Conservation (phyloP, 495 filamentous ascomycete genomes). For the Xylaria telfairii region DNA sequence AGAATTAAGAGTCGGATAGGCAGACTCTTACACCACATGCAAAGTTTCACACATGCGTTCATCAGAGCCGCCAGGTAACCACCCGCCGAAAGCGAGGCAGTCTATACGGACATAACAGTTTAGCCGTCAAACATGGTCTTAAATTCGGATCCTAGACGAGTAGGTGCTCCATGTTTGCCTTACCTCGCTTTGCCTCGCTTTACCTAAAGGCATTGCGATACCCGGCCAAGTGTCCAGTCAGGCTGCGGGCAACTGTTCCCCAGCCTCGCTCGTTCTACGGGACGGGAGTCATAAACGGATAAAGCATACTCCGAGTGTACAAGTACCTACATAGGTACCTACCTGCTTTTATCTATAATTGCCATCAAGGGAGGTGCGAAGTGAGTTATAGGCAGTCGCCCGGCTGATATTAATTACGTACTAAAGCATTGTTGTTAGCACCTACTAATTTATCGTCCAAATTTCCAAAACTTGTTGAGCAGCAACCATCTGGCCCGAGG, state of each 20-base stretch:
- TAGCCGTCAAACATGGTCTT: constrained; percentile 4
- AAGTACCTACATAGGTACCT: background rate
- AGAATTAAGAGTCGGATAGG: background rate
- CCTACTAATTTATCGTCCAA: background rate
- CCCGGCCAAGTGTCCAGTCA: background rate
- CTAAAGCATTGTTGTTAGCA: background rate
- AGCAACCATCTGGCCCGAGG: background rate
- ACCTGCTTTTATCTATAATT: background rate
- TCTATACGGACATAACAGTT: background rate
- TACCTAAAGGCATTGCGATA: background rate
- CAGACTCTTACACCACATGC: background rate
- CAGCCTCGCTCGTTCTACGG: background rate
- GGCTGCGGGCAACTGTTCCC: background rate
- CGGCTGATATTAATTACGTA: background rate
- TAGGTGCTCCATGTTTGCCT: background rate
- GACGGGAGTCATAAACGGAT: constrained; percentile 9
- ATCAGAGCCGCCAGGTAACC: background rate
- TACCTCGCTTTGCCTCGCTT: background rate
- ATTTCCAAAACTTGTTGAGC: background rate
- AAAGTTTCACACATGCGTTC: background rate
- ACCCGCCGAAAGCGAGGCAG: background rate
- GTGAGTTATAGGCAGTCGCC: background rate
- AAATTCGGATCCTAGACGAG: background rate
- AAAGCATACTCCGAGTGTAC: background rate
- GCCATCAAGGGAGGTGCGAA: background rate